phyloP scores from a whole-genome alignment of 805 yeast genomes.

The Starmera pachycereana region DNA sequence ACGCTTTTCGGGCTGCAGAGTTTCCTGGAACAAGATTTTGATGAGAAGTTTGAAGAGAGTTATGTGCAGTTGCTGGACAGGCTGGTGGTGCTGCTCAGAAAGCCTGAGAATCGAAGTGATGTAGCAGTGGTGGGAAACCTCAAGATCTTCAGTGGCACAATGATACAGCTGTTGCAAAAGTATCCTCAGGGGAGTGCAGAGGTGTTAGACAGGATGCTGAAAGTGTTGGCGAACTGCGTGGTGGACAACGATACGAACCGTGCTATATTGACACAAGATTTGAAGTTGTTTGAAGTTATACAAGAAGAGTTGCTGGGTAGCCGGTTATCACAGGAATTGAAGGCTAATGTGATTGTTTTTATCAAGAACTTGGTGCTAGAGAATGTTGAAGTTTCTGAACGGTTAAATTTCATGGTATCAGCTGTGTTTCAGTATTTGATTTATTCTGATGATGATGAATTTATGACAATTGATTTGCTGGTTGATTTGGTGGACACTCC shows the following conservation, averaged over 20 bases:
- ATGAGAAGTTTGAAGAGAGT: constrained; percentile 11
- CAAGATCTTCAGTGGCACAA: constrained; percentile 6
- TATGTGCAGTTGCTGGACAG: constrained; percentile 13
- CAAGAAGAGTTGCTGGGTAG: constrained; percentile 1
- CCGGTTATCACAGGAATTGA: background rate
- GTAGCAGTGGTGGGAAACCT: constrained; percentile 7
- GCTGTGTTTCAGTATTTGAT: too few species aligned
- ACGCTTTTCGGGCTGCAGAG: constrained; percentile 15
- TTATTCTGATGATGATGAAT: constrained; percentile 4
- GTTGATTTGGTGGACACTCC: constrained; percentile 7
- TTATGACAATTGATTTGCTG: constrained; percentile 10
- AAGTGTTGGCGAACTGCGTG: constrained; percentile 17
- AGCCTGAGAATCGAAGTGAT: constrained; percentile 8
- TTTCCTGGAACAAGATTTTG: constrained; percentile 10
- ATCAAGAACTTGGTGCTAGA: constrained; percentile 1
- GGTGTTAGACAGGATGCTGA: constrained; percentile 9
- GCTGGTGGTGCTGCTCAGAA: constrained; percentile 15
- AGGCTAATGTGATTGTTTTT: background rate
- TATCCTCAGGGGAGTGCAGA: constrained; percentile 2
- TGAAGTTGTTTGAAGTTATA: constrained; percentile 2
- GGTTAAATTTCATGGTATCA: background rate
- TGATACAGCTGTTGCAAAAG: constrained; percentile 3
- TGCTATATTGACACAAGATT: constrained; percentile 3
- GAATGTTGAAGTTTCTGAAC: background rate
- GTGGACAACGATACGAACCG: constrained; percentile 18